phyloP scores from a whole-genome alignment of 345 rosid genomes.

The Linum trigynum region DNA sequence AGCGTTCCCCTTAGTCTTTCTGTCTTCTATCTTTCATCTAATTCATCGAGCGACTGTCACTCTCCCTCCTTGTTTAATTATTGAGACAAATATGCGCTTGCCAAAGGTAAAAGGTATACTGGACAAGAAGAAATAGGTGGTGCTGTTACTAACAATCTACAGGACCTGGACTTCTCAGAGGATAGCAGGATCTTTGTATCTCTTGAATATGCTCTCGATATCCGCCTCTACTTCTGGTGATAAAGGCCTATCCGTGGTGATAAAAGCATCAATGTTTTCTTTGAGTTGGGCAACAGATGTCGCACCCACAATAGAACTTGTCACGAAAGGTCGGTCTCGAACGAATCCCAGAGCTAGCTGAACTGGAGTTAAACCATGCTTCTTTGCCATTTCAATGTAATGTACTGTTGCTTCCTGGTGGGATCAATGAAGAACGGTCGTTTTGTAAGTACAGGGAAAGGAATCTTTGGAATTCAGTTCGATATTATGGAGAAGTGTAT shows the following conservation, averaged over 20 bases:
- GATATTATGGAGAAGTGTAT: not conserved
- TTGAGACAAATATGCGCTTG: too few species aligned
- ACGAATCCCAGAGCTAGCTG: slow-evolving; percentile 70
- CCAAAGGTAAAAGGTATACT: not conserved
- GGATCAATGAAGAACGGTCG: not conserved
- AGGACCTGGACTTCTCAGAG: slow-evolving; percentile 11
- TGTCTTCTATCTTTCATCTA: too few species aligned
- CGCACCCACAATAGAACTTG: slow-evolving; percentile 71
- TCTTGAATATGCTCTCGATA: slow-evolving; percentile 53
- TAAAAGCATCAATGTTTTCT: slow-evolving; percentile 74
- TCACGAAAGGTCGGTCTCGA: slow-evolving; percentile 71
- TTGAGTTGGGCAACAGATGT: slow-evolving; percentile 68
- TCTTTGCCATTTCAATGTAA: slow-evolving; percentile 58
- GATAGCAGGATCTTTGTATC: slow-evolving; percentile 53
- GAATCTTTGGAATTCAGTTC: not conserved
- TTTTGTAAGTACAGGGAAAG: not conserved
- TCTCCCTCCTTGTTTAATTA: too few species aligned
- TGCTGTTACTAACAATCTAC: not conserved
- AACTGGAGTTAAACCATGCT: slow-evolving; percentile 63
- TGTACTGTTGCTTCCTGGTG: slow-evolving; percentile 60
- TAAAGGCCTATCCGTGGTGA: slow-evolving; percentile 51
- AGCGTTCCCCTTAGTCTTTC: too few species aligned
- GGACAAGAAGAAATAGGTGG: not conserved
- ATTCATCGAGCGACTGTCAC: too few species aligned
- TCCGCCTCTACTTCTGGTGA: slow-evolving; percentile 51